These are phyloP conservation scores for Passalora sequoiae DNA, from an alignment of 2,329 filamentous ascomycete genomes.

Conservation along the genomic window DNA sequence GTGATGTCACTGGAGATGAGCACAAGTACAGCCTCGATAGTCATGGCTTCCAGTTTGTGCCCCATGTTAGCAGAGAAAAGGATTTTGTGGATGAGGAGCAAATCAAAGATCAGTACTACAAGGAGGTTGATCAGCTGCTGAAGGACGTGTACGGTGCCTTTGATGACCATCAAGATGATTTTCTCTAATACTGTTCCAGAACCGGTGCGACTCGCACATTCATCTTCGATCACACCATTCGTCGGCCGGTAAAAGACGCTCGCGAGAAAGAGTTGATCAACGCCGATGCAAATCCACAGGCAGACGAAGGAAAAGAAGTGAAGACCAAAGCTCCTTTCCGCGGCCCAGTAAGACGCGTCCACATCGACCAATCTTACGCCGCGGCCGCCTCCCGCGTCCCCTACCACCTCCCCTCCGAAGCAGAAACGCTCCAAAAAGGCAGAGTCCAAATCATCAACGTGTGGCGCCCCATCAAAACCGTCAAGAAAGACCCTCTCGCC, in stretches of 20 bases:
- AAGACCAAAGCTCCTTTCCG: conserved; percentile 30
- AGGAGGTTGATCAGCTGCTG: conserved; percentile 36
- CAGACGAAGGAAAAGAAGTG: conserved; percentile 32
- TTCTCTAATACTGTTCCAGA: too few species aligned
- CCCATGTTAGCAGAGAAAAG: conserved; percentile 34
- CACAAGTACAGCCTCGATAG: conserved; percentile 26
- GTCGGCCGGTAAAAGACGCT: conserved; percentile 37
- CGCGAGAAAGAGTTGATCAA: conserved; percentile 6
- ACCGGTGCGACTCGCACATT: conserved; percentile 54
- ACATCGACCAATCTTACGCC: conserved; percentile 54
- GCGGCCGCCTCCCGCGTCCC: conserved; percentile 40
- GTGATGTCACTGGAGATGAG: conserved; percentile 45
- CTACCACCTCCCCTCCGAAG: conserved; percentile 45
- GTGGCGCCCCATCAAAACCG: conserved; percentile 35
- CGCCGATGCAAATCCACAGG: conserved; percentile 21
- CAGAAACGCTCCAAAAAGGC: conserved; percentile 41
- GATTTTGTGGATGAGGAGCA: conserved; percentile 36
- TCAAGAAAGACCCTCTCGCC: conserved; percentile 53
- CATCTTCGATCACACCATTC: conserved; percentile 61
- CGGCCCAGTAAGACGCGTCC: conserved; percentile 49
- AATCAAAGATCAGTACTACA: conserved; percentile 37
- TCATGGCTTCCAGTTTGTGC: conserved; percentile 35
- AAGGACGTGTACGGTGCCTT: conserved; percentile 38
- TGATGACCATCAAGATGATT: too few species aligned
- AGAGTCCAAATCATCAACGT: conserved; percentile 53